A percentile compares a stretch with the other conserved stretches of the same genome.
These are phyloP conservation scores for Yarrowia sp. DNA, from an alignment of 805 yeast species.

Conservation along the genomic window DNA sequence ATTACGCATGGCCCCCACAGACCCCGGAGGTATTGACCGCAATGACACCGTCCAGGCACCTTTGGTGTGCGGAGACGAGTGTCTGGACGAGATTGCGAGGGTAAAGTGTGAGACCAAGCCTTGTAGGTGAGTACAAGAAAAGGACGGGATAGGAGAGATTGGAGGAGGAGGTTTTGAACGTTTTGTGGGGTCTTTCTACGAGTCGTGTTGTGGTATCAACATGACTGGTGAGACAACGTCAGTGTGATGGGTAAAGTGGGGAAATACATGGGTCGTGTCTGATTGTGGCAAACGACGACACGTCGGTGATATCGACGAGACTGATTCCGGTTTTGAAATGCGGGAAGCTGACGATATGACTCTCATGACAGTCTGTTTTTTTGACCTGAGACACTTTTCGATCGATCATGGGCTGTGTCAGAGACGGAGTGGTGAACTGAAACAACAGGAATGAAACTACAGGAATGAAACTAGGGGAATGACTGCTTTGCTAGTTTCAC, in stretches of 20 bases:
- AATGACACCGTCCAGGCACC: not conserved
- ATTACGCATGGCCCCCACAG: not conserved
- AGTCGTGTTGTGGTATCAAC: not conserved
- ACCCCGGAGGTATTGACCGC: not conserved
- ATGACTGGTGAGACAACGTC: not conserved
- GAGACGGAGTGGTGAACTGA: no score
- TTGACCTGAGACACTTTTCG: no score
- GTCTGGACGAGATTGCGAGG: not conserved
- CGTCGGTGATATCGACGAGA: no score
- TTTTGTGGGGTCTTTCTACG: not conserved
- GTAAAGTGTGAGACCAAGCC: not conserved
- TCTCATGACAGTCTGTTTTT: no score
- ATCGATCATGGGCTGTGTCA: no score
- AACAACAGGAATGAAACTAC: no score
- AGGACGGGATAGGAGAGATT: not conserved
- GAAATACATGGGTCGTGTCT: not conserved
- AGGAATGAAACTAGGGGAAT: no score
- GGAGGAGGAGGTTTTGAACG: not conserved
- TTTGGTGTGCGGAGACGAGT: not conserved
- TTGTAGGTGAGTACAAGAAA: not conserved
- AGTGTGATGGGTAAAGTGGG: not conserved
- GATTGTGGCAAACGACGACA: no score
- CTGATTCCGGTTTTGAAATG: no score
- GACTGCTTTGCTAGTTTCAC: no score
- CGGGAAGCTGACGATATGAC: no score